Percentiles rank a stretch among this genome's conserved stretches.
Conservation (phyloP, 2,329 filamentous ascomycete species). For the Fusarium sp. region DNA sequence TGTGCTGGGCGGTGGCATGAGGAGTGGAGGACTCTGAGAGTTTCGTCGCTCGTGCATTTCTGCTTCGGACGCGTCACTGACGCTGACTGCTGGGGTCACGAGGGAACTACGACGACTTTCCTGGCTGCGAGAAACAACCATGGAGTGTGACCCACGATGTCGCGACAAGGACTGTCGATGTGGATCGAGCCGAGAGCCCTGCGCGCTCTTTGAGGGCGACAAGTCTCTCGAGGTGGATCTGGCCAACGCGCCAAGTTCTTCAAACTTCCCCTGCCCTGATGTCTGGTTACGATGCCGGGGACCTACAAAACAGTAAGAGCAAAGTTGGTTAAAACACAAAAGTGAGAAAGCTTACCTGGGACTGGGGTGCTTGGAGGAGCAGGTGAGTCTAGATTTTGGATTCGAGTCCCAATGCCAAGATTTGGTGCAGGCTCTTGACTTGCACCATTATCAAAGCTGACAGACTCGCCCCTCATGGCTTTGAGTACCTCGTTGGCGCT, state of each 20-base stretch:
- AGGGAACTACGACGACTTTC: constrained; percentile 50
- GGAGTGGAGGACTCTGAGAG: constrained; percentile 55
- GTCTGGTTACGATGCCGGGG: constrained; percentile 46
- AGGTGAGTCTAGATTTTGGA: constrained; percentile 69
- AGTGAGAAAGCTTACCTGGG: constrained; percentile 51
- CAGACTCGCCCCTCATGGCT: constrained; percentile 77
- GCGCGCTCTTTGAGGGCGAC: constrained; percentile 30
- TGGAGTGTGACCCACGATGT: constrained; percentile 46
- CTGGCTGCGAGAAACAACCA: constrained; percentile 57
- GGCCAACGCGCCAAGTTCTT: constrained; percentile 37
- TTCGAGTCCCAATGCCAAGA: constrained; percentile 58
- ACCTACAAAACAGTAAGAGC: constrained; percentile 48
- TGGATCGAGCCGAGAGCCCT: constrained; percentile 26
- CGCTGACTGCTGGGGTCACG: constrained; percentile 23
- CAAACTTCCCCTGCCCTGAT: constrained; percentile 44
- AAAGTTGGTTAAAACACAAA: constrained; percentile 42
- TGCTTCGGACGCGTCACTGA: constrained; percentile 30
- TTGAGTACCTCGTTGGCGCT: constrained; percentile 86
- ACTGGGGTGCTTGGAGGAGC: constrained; percentile 62
- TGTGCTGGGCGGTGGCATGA: constrained; percentile 63
- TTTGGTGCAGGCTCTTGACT: constrained; percentile 54
- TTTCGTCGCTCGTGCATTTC: constrained; percentile 25
- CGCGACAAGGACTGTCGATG: constrained; percentile 26
- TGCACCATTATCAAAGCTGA: constrained; percentile 57
- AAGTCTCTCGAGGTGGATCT: constrained; percentile 32